Percentiles rank a stretch among this genome's conserved stretches.
These are phyloP conservation scores for Dioscorea alata DNA, from an alignment of 106 monocot species.

Conservation along the genomic window DNA sequence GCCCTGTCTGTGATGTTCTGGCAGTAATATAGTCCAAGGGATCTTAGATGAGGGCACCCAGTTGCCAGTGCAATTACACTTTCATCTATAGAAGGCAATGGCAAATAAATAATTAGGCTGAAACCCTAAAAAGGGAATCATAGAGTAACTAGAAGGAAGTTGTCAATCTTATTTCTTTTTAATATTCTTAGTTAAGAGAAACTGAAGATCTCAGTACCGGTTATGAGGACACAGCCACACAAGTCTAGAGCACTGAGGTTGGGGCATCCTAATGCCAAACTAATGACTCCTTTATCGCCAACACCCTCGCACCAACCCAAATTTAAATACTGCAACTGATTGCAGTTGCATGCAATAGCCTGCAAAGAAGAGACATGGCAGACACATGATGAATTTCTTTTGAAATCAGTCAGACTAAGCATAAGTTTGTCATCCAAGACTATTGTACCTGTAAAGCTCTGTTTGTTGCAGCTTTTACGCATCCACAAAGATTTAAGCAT, in stretches of 20 bases:
- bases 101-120: neutral
- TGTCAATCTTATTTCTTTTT: too few relatives aligned
- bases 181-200: neutral
- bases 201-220: conserved; percentile 40
- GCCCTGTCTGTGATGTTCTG: conserved; percentile 94
- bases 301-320: conserved; percentile 92
- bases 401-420: too few relatives aligned
- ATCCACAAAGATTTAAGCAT: conserved; percentile 87
- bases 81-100: conserved; percentile 51
- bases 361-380: conserved; percentile 14
- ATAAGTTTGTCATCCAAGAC: too few relatives aligned
- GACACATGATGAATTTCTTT: neutral
- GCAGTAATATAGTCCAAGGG: conserved; percentile 86
- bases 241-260: conserved; percentile 75
- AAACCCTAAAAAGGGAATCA: neutral
- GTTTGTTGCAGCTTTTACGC: conserved; percentile 71
- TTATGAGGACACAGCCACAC: conserved; percentile 94
- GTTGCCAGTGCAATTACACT: conserved; percentile 87
- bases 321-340: conserved; percentile 62
- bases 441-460: conserved; percentile 82
- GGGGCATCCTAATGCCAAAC: conserved; percentile 80
- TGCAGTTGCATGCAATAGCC: conserved; percentile 79
- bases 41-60: conserved; percentile 54
- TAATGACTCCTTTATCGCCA: conserved; percentile 78
- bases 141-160: neutral